phyloP scores from a whole-genome alignment of 169 alveolate genomes.

The Cryptosporidium parvum region DNA sequence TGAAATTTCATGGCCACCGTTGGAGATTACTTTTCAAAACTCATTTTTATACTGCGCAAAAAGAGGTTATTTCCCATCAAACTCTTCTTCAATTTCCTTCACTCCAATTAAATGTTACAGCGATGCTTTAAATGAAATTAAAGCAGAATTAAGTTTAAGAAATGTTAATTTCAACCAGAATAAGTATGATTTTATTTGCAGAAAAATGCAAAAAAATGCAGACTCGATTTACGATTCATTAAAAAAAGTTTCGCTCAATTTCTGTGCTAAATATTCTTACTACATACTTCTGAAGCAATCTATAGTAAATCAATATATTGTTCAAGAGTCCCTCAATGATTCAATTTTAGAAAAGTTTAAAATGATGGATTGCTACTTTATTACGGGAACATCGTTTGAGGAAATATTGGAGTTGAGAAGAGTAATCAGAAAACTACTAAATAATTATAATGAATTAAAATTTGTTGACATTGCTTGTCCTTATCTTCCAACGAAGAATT shows the following conservation, averaged over 20 bases:
- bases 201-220: conserved; percentile 1
- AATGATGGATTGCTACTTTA: conserved; percentile 7
- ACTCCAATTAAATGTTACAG: conserved; percentile 73
- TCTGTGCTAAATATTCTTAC: conserved; percentile 46
- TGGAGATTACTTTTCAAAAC: conserved; percentile 76
- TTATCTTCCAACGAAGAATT: conserved; percentile 12
- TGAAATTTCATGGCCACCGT: conserved; percentile 79
- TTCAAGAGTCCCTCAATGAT: background rate
- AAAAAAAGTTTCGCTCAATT: background rate
- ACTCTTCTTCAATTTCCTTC: conserved; percentile 77
- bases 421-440: background rate
- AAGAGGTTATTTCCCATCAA: conserved; percentile 78
- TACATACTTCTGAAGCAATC: conserved; percentile 45
- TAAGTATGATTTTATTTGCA: background rate
- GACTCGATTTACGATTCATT: background rate
- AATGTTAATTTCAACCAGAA: background rate
- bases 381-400: conserved; percentile 23
- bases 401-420: conserved; percentile 6
- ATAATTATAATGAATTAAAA: conserved; percentile 16
- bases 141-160: background rate
- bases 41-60: conserved; percentile 79
- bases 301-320: conserved; percentile 26
- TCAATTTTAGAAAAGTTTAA: background rate
- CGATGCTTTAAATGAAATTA: conserved; percentile 76
- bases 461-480: conserved; percentile 38